A percentile compares a stretch with the other conserved stretches of the same genome.
phyloP scores from a whole-genome alignment of 768 basidiomycete genomes.

The Coprinellus micaceus region DNA sequence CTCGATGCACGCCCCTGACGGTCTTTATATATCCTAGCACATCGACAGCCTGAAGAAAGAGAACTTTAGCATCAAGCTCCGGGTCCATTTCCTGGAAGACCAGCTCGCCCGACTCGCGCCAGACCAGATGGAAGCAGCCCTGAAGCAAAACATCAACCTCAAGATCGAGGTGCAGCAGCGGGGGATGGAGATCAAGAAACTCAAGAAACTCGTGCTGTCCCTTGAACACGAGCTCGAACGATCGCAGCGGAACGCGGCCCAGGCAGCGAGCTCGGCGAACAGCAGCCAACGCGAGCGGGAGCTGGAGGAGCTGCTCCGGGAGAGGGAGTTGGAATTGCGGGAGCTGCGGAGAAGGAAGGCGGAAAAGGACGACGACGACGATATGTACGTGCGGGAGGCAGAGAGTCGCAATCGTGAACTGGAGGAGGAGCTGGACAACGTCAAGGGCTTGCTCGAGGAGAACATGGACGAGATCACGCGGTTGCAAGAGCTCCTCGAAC shows the following conservation, averaged over 20 bases:
- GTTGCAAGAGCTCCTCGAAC: conserved; percentile 65
- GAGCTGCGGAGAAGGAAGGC: conserved; percentile 56
- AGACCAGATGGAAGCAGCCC: conserved; percentile 86
- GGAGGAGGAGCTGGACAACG: conserved; percentile 70
- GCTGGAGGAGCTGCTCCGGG: conserved; percentile 71
- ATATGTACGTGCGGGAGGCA: conserved; percentile 49
- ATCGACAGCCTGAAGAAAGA: conserved; percentile 95
- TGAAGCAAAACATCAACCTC: conserved; percentile 90
- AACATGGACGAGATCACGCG: conserved; percentile 81
- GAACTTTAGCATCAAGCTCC: conserved; percentile 94
- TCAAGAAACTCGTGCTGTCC: conserved; percentile 84
- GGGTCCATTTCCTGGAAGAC: conserved; percentile 94
- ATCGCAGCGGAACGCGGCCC: conserved; percentile 48
- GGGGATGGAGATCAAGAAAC: conserved; percentile 86
- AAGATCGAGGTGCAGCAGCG: conserved; percentile 91
- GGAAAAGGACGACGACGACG: conserved; percentile 42
- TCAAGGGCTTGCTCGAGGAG: conserved; percentile 68
- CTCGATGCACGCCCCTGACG: not conserved
- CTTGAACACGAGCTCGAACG: conserved; percentile 77
- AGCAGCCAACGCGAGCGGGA: conserved; percentile 58
- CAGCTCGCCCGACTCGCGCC: conserved; percentile 85
- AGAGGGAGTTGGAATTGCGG: conserved; percentile 64
- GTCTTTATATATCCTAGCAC: conserved; percentile 49
- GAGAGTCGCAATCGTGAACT: conserved; percentile 64
- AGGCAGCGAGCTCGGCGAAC: conserved; percentile 35